These are phyloP conservation scores for Fomes fomentarius DNA, from an alignment of 1,284 basidiomycete genomes.

Conservation along the genomic window DNA sequence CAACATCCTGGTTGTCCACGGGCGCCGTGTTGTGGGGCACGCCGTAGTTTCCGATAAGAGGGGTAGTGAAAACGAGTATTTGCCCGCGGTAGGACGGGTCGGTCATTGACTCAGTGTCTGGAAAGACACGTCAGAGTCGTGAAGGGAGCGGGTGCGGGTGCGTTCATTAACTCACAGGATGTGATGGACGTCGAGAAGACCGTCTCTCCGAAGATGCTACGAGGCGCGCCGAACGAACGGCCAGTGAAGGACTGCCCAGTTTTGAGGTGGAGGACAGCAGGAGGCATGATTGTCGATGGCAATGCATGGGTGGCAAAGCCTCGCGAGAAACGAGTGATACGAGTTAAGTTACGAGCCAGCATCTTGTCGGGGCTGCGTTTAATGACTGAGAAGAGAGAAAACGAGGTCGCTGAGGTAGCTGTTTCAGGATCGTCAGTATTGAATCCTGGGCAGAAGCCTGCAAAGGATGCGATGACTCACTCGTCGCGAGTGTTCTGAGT, in stretches of 20 bases:
- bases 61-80: slow-evolving; percentile 97
- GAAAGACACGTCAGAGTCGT: slow-evolving; percentile 11
- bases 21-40: slow-evolving; percentile 86
- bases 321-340: slow-evolving; percentile 53
- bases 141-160: neutral
- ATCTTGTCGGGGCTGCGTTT: slow-evolving; percentile 45
- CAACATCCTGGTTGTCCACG: slow-evolving; percentile 80
- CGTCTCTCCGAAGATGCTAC: slow-evolving; percentile 93
- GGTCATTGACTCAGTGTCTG: slow-evolving; percentile 99
- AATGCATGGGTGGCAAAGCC: slow-evolving; percentile 69
- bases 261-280: slow-evolving; percentile 92
- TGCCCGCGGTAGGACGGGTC: slow-evolving; percentile 99
- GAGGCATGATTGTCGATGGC: slow-evolving; percentile 46
- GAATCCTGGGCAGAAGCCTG: slow-evolving; percentile 6
- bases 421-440: slow-evolving; percentile 26
- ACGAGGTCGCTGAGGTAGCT: slow-evolving; percentile 88
- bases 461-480: slow-evolving; percentile 44
- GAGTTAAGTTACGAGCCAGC: slow-evolving; percentile 58
- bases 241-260: slow-evolving; percentile 92
- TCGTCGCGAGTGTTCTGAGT: slow-evolving; percentile 85
- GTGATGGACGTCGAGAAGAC: slow-evolving; percentile 99
- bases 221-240: slow-evolving; percentile 87
- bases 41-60: slow-evolving; percentile 98
- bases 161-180: slow-evolving; percentile 68
- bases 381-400: slow-evolving; percentile 73